Evolutionary conservation across 306 rosid species (phyloP).

Genomic region (Cucurbita pepo): DNA sequence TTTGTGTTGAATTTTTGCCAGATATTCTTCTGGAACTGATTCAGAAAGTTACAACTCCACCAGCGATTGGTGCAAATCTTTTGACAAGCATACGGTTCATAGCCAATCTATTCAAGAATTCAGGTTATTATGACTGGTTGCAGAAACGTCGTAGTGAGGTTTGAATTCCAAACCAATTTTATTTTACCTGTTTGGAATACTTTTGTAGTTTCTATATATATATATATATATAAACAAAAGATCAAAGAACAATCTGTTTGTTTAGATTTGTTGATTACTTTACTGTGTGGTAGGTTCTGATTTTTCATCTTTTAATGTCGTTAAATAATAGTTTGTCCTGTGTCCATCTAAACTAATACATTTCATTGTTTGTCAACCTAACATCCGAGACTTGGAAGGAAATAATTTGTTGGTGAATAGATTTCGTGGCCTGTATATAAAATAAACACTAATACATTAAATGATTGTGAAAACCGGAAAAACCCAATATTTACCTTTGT

Average conservation of each 20-base stretch:
- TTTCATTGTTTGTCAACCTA: background rate
- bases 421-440: background rate
- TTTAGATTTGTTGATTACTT: background rate
- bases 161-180: conserved; percentile 10
- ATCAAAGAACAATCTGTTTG: background rate
- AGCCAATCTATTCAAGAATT: conserved; percentile 71
- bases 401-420: too few species aligned
- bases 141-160: conserved; percentile 68
- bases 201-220: background rate
- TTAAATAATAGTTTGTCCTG: background rate
- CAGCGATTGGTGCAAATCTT: conserved; percentile 61
- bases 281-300: background rate
- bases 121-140: conserved; percentile 49
- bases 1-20: conserved; percentile 13
- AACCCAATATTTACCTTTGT: background rate
- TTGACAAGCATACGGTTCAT: conserved; percentile 68
- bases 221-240: background rate
- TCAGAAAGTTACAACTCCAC: conserved; percentile 35
- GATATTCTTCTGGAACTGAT: conserved; percentile 46
- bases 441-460: background rate
- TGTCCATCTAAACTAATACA: background rate
- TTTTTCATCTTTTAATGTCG: background rate
- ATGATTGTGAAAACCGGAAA: background rate
- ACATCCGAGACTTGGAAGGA: background rate
- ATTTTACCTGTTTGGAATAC: background rate